Evolutionary conservation across 345 rosid genomes (phyloP).

Genomic region (Punica granatum): DNA sequence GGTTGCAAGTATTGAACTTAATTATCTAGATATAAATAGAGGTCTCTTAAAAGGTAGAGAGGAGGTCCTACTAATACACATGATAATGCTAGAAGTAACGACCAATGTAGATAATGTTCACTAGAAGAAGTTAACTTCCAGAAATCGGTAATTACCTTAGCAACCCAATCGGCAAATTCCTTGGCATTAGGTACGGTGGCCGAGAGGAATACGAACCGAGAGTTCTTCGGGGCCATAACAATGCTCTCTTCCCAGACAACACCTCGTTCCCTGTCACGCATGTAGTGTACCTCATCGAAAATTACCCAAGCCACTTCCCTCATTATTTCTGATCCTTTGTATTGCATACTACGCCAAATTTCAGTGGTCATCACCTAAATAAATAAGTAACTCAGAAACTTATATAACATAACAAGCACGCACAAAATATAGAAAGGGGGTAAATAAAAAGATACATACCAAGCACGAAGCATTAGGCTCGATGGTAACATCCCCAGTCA

Average conservation of each 20-base stretch:
- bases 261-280: slow-evolving; percentile 98
- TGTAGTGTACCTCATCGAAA: slow-evolving; percentile 98
- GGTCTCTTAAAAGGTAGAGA: background rate
- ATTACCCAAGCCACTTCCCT: slow-evolving; percentile 96
- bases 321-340: slow-evolving; percentile 85
- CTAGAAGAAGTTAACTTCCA: background rate
- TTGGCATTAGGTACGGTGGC: slow-evolving; percentile 99
- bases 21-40: background rate
- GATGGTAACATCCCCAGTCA: slow-evolving; percentile 97
- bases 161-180: slow-evolving; percentile 99
- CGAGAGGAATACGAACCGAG: slow-evolving; percentile 89
- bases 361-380: slow-evolving; percentile 97
- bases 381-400: slow-evolving; percentile 15
- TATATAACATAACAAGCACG: background rate
- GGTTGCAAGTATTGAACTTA: too few relatives aligned
- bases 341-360: slow-evolving; percentile 99
- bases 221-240: slow-evolving; percentile 95
- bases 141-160: slow-evolving; percentile 48
- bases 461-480: slow-evolving; percentile 94
- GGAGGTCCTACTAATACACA: background rate
- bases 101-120: background rate
- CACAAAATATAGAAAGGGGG: slow-evolving; percentile 4
- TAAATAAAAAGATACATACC: slow-evolving; percentile 32
- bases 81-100: background rate
- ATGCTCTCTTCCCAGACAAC: slow-evolving; percentile 99